These are phyloP conservation scores for Kwoniella sp. DNA, from an alignment of 768 basidiomycete species.

Conservation along the genomic window DNA sequence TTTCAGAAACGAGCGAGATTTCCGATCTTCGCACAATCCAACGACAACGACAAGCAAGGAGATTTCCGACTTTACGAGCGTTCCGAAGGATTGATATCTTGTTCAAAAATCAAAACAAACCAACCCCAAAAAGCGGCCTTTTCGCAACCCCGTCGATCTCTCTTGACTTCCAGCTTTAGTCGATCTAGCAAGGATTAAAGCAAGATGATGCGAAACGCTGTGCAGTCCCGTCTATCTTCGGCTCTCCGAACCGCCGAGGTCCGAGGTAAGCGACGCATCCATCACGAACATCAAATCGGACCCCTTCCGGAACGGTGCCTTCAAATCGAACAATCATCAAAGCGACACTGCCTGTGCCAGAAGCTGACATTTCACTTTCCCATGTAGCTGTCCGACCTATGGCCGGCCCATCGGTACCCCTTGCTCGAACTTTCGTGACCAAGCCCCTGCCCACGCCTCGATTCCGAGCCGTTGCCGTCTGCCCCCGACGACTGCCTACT, in stretches of 20 bases:
- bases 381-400: constrained; percentile 25
- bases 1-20: too few species aligned
- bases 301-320: neutral
- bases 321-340: neutral
- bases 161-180: neutral
- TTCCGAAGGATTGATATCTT: neutral
- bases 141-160: neutral
- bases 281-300: neutral
- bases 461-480: constrained; percentile 16
- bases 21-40: neutral
- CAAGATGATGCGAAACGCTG: constrained; percentile 28
- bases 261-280: constrained; percentile 17
- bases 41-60: too few species aligned
- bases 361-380: neutral
- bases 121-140: neutral
- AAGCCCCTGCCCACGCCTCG: constrained; percentile 21
- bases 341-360: too few species aligned
- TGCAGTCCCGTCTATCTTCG: constrained; percentile 20
- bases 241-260: constrained; percentile 25
- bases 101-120: neutral
- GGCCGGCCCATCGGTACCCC: constrained; percentile 34
- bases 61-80: neutral
- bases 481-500: constrained; percentile 17
- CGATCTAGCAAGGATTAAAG: neutral
- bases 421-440: constrained; percentile 19